Evolutionary conservation across 1,284 basidiomycete species (phyloP), one percentile per base, ranked within the genome.

Genomic region (Psilocybe mexicana): DNA sequence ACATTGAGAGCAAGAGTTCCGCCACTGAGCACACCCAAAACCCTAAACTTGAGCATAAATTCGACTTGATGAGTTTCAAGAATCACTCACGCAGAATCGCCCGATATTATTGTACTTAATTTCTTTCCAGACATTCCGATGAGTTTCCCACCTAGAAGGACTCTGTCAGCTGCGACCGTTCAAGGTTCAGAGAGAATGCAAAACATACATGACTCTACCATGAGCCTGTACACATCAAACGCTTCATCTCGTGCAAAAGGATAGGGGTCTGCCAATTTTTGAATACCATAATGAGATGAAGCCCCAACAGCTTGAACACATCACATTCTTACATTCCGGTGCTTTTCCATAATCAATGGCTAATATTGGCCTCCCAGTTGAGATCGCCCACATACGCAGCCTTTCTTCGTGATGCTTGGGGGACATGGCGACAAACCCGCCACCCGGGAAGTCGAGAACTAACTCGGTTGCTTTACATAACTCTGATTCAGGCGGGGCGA

Each of bases 321-420:
- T 38, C 11, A 46, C 36, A 35, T 28, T 42, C 86, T 74, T 71
- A 94, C 93, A 94, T 80, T 96, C 94, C 5, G 96, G 96, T 26
- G 95, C 93, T 75, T 98, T 99, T 54, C 94, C 93, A 71, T 98
- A 98, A 66, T 98, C 93, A 51, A 98, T 84, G 6, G 92, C 84
- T 43, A 98, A 76, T 2, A 98, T 85, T 8, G 93, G 92, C 67
- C 87, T 87, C 6, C 88, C 83, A 0, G 92, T 94, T 57, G 82
- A 81, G 43, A 86, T 80, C 3, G 95, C 90, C 93, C 96, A 96
- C 63, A 83, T 81, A 51, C 92, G 80, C 48, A 98, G 79, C n/a
- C 96, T 82, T 69, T 98, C 96, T 74, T 97, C 95, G 66, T 98
- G 96, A 73, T 98, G 94, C 65, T 92, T 88, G 1, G 96, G 96